phyloP scores from a whole-genome alignment of 257 asterid species.

The Plantago ovata region DNA sequence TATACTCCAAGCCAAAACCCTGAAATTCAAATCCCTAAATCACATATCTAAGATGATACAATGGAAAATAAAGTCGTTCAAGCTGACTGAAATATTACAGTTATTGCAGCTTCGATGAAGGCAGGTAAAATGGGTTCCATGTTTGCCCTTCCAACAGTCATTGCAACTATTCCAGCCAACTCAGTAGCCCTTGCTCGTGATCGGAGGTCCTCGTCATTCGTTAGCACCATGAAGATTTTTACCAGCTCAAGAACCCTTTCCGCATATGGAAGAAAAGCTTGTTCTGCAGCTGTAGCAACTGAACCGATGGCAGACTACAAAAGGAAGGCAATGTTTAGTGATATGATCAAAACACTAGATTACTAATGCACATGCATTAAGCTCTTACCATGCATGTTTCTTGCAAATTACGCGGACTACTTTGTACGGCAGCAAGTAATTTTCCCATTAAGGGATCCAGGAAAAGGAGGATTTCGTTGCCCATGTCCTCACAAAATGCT shows the following conservation, averaged over 20 bases:
- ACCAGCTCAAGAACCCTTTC: conserved; percentile 94
- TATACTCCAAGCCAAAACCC: conserved; percentile 90
- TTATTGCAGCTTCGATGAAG: conserved; percentile 87
- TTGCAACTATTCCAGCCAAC: conserved; percentile 90
- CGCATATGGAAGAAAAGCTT: conserved; percentile 88
- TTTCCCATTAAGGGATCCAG: conserved; percentile 87
- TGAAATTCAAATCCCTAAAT: conserved; percentile 35
- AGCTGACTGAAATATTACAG: conserved; percentile 41
- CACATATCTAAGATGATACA: conserved; percentile 13
- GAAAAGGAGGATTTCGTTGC: conserved; percentile 92
- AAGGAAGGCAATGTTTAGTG: conserved; percentile 23
- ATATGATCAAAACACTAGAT: conserved; percentile 17
- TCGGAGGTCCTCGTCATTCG: conserved; percentile 91
- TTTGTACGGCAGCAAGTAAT: conserved; percentile 76
- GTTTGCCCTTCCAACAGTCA: conserved; percentile 87
- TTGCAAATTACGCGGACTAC: conserved; percentile 81
- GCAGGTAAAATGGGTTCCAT: conserved; percentile 92
- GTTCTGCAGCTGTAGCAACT: conserved; percentile 97
- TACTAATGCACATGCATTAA: conserved; percentile 10
- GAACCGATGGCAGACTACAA: conserved; percentile 98
- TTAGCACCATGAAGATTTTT: conserved; percentile 91
- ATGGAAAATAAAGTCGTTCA: conserved; percentile 18
- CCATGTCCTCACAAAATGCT: conserved; percentile 99
- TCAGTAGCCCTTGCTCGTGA: conserved; percentile 99
- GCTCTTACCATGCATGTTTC: conserved; percentile 91